Conservation (phyloP, 2,329 filamentous ascomycete genomes). For the Arthrinium phaeospermum region DNA sequence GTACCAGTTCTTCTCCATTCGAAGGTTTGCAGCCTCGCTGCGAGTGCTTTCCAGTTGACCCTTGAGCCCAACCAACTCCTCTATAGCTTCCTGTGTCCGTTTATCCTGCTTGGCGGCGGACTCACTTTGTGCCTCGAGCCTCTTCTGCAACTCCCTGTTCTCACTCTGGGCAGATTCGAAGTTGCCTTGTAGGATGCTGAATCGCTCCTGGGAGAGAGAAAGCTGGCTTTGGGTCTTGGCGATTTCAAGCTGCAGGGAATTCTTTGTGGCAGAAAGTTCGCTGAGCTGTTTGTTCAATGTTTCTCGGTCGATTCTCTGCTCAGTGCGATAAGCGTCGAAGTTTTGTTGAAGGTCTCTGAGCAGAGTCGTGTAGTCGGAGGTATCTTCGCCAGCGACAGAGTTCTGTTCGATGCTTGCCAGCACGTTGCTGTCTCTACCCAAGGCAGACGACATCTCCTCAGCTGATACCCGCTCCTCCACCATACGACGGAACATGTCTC, state of each 20-base stretch:
- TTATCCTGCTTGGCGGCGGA: constrained; percentile 89
- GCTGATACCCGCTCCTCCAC: constrained; percentile 72
- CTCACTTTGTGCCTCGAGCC: constrained; percentile 77
- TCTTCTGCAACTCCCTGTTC: constrained; percentile 85
- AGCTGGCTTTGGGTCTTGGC: constrained; percentile 82
- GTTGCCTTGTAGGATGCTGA: constrained; percentile 88
- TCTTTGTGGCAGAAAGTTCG: constrained; percentile 81
- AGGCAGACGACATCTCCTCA: constrained; percentile 73
- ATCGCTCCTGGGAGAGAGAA: constrained; percentile 80
- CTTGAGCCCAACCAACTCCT: constrained; percentile 88
- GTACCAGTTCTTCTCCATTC: constrained; percentile 93
- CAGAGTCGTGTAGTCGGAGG: constrained; percentile 72
- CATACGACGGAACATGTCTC: constrained; percentile 97
- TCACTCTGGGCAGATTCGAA: constrained; percentile 83
- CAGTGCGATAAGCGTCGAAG: constrained; percentile 88
- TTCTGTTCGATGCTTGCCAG: constrained; percentile 66
- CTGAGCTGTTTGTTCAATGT: constrained; percentile 87
- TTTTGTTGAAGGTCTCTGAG: constrained; percentile 88
- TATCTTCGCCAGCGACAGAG: constrained; percentile 59
- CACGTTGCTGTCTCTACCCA: constrained; percentile 54
- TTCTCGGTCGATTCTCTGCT: constrained; percentile 80
- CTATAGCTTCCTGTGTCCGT: constrained; percentile 86
- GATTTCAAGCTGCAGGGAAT: constrained; percentile 79
- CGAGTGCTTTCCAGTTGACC: constrained; percentile 84
- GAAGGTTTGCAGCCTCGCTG: constrained; percentile 89